Evolutionary conservation across 1,284 basidiomycete genomes (phyloP).

Genomic region (Cutaneotrichosporon cavernicola): DNA sequence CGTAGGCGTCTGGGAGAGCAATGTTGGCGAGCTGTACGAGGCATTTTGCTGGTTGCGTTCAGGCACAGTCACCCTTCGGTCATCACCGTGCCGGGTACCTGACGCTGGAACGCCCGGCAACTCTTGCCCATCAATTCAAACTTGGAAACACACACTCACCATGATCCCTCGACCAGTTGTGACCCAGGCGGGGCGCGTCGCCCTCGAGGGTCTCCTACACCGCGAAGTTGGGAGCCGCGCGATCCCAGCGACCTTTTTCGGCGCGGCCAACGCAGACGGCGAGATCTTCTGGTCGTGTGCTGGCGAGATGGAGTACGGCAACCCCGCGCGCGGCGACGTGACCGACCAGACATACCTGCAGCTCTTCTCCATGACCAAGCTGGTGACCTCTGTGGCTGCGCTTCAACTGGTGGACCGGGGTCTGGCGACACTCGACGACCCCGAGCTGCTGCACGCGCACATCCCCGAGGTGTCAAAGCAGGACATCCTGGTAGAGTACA

Average conservation of each 20-base stretch:
- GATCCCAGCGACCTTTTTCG: conserved; percentile 23
- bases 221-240: conserved; percentile 8
- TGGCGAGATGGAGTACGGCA: conserved; percentile 21
- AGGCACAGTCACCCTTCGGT: not conserved
- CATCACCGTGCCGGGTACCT: not conserved
- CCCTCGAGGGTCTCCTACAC: conserved; percentile 19
- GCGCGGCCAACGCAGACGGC: conserved; percentile 20
- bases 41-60: too few relatives aligned
- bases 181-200: conserved; percentile 9
- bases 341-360: conserved; percentile 20
- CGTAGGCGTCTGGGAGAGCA: too few relatives aligned
- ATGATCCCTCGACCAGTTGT: conserved; percentile 10
- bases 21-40: too few relatives aligned
- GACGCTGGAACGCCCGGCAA: not conserved
- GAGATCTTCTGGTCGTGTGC: conserved; percentile 20
- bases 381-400: conserved; percentile 38
- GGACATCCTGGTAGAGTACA: conserved; percentile 36
- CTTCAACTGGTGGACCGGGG: conserved; percentile 42
- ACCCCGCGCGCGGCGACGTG: conserved; percentile 17
- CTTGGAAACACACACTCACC: not conserved
- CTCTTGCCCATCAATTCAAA: not conserved
- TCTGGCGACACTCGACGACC: conserved; percentile 34
- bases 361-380: conserved; percentile 43
- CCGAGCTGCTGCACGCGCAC: conserved; percentile 30
- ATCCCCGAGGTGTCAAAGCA: conserved; percentile 39